Conservation (phyloP, 306 rosid genomes). For the Hippophae rhamnoides region DNA sequence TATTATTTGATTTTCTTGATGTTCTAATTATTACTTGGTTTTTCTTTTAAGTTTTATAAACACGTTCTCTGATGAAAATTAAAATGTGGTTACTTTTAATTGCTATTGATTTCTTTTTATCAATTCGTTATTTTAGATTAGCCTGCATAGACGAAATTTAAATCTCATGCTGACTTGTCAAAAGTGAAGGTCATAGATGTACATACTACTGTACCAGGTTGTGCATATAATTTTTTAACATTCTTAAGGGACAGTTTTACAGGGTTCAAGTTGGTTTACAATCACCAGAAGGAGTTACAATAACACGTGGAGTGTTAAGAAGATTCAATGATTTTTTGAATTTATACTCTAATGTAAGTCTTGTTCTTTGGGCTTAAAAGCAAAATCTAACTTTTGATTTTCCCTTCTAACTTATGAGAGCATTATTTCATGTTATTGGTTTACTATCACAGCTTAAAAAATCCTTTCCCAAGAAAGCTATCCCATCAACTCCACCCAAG, state of each 20-base stretch:
- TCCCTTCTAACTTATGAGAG: too few relatives aligned
- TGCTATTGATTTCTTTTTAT: too few relatives aligned
- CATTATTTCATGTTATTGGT: background rate
- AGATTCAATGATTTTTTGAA: constrained; percentile 92
- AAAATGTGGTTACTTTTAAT: too few relatives aligned
- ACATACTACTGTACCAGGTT: constrained; percentile 14
- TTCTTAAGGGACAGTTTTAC: constrained; percentile 83
- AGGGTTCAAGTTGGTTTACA: constrained; percentile 96
- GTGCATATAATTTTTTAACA: constrained; percentile 41
- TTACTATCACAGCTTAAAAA: constrained; percentile 55
- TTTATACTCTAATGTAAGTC: constrained; percentile 71
- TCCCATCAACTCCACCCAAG: constrained; percentile 88
- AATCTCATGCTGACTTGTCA: constrained; percentile 5
- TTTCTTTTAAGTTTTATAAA: too few relatives aligned
- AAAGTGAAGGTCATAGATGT: constrained; percentile 5
- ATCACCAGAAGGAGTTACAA: constrained; percentile 76
- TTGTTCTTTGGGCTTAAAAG: background rate
- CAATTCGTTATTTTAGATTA: too few relatives aligned
- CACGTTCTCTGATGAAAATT: too few relatives aligned
- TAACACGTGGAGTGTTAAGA: constrained; percentile 55
- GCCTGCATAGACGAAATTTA: too few relatives aligned
- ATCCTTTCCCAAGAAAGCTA: constrained; percentile 63
- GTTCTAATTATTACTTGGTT: too few relatives aligned
- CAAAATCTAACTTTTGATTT: too few relatives aligned
- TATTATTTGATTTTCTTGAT: too few relatives aligned